Base-by-base conservation (phyloP, 129 eudicot genomes). In the Artemisia annua region DNA sequence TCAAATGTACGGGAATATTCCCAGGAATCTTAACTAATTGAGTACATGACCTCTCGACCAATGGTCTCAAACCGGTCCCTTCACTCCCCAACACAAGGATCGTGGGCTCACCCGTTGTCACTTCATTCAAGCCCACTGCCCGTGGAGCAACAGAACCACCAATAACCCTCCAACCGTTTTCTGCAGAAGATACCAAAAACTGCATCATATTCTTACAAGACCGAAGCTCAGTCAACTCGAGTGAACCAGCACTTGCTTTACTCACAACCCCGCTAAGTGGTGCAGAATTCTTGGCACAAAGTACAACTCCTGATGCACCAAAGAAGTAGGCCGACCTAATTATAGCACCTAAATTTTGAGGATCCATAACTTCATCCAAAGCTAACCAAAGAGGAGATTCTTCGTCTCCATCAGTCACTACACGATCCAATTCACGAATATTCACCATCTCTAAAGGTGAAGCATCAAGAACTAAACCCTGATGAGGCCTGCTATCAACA, bases 161-260 rank as follows among this genome's bases (percentile, higher is more conserved):
- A 30, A 95, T 70, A 63, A 95, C 95, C 85, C 99, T 75, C 97
- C 99, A 95, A 60, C 97, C 99, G 66, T 95, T 95, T 71, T 86
- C 94, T 17, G 90, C 89, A 0, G 97, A 95, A 3, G 89, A 85
- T 13, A 83, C 77, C 82, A 95, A 82, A 55, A 95, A 91, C 86
- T 91, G 99, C 99, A 95, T 95, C 99, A 95, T 95, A 67, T 91
- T 95, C 82, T 82, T 95, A 71, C 99, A 95, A 13, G 90, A 85
- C 57, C 97, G 81, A 28, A 90, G 88, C 63, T 95, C 99, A 35
- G 82, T 88, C 18, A 95, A 75, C 76, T 95, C 97, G 15, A 95
- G 91, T 44, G 99, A 80, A 12, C 99, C 97, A 0, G 99, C 99
- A 79, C 99, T 95, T 3, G 99, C 99, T 87, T 95, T 95, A 83